These are phyloP conservation scores for Thuja plicata DNA, from an alignment of 83 land plant genomes.

Conservation along the genomic window DNA sequence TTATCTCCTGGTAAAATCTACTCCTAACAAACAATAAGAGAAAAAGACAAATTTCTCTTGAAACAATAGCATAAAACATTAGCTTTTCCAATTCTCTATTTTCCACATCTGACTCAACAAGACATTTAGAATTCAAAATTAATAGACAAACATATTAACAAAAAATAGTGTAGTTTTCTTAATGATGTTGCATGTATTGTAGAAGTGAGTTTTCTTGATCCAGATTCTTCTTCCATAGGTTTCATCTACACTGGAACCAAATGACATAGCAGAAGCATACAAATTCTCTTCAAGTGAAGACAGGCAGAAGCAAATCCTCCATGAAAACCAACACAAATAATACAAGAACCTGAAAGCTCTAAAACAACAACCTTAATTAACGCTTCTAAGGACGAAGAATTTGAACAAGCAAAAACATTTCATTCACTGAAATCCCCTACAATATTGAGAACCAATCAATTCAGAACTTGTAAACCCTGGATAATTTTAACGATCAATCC, in stretches of 20 bases:
- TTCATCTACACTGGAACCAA: neutral
- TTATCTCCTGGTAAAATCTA: neutral
- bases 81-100: neutral
- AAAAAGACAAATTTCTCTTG: neutral
- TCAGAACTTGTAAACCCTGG: neutral
- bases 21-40: neutral
- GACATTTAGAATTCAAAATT: neutral
- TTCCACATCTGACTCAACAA: neutral
- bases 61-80: neutral
- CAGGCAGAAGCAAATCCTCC: neutral
- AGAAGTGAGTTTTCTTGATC: neutral
- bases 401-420: neutral
- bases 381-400: neutral
- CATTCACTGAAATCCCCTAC: neutral
- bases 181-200: neutral
- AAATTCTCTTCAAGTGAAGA: neutral
- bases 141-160: neutral
- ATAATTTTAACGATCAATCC: neutral
- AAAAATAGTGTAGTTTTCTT: neutral
- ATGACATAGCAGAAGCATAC: neutral
- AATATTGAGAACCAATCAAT: neutral
- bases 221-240: neutral
- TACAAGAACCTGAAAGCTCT: neutral
- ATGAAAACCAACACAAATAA: neutral
- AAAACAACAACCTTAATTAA: neutral